Base-by-base conservation (phyloP, 2,329 filamentous ascomycete genomes). In the Emmonsiellopsis sp. region DNA sequence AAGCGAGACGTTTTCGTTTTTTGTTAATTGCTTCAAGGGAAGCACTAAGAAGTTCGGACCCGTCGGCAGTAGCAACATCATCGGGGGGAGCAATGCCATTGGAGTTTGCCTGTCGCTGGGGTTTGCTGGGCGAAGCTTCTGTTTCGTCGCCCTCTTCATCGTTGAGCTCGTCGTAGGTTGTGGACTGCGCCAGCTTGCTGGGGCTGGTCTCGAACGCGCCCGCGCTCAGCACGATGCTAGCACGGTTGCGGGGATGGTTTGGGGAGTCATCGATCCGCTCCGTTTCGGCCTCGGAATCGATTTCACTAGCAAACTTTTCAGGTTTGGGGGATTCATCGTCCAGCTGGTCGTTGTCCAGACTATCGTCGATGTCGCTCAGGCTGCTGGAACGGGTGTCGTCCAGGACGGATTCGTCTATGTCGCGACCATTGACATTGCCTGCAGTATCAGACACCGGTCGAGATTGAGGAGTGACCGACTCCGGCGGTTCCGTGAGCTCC, bases 181-280 rank as follows among this genome's bases (percentile, higher is more conserved):
- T 74, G 54, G 78, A 76, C 57, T 85, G 81, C 60, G 83, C 82
- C 55, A 90, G 78, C 73, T 90, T 92, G 76, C 85, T 91, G 2
- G 87, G 87, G 52, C 84, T 89, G 59, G 80, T 81, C 61, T 86
- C 83, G 58, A 82, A 81, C 76, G 73, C 63, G 53, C 73, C 78
- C 55, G 77, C 75, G 64, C 77, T 80, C 58, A 85, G 69, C 43
- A 84, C 75, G 8, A 86, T 80, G 61, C 85, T 80, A 62, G 79
- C 77, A 61, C 81, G 78, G 46, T 63, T 63, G 59, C 83, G 77
- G 64, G 78, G 72, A 63, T 77, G 87, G 57, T 83, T 82, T 14
- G 91, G 90, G n/a, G 89, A 95, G 64, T 87, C 84, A 65, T 93
- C 93, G 56, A 98, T 79, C 55, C 93, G 85, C 72, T 96, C 91